A percentile compares a stretch with the other conserved stretches of the same genome.
phyloP scores from a whole-genome alignment of 768 basidiomycete species.

The Kwoniella heveanensis region DNA sequence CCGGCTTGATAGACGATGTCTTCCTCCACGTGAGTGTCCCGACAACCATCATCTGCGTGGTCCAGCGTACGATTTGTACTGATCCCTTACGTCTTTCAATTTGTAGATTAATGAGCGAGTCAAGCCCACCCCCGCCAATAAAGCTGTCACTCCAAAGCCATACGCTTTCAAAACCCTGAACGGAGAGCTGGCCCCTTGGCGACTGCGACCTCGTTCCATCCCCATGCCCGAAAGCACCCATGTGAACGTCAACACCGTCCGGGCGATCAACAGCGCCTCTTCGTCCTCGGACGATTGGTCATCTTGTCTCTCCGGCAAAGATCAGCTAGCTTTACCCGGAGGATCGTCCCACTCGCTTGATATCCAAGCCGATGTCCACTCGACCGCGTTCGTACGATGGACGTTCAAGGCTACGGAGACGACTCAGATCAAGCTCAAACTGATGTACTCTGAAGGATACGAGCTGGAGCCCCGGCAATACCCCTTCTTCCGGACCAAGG shows the following conservation, averaged over 20 bases:
- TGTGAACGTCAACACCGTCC: constrained; percentile 9
- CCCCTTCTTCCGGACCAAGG: constrained; percentile 19
- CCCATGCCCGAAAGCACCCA: constrained; percentile 16
- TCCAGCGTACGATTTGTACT: too few relatives aligned
- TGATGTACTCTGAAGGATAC: constrained; percentile 38
- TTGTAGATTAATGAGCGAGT: constrained; percentile 24
- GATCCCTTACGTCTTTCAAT: too few relatives aligned
- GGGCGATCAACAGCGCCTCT: background rate
- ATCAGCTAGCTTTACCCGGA: constrained; percentile 7
- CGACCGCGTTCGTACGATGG: constrained; percentile 33
- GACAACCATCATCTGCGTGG: background rate
- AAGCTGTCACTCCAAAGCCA: constrained; percentile 9
- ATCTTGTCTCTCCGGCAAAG: constrained; percentile 1
- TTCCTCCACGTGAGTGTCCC: constrained; percentile 21
- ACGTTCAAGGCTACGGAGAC: constrained; percentile 3
- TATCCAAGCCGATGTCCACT: constrained; percentile 29
- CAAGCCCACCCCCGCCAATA: background rate
- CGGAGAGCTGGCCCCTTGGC: constrained; percentile 24
- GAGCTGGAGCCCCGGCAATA: constrained; percentile 27
- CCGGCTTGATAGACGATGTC: constrained; percentile 23
- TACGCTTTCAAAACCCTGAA: constrained; percentile 19
- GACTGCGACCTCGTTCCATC: constrained; percentile 9
- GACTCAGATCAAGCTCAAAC: constrained; percentile 17
- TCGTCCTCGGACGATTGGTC: background rate
- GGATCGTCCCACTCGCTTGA: constrained; percentile 20